These are phyloP conservation scores for Agrocybe praecox DNA, from an alignment of 768 basidiomycete species.

Conservation along the genomic window DNA sequence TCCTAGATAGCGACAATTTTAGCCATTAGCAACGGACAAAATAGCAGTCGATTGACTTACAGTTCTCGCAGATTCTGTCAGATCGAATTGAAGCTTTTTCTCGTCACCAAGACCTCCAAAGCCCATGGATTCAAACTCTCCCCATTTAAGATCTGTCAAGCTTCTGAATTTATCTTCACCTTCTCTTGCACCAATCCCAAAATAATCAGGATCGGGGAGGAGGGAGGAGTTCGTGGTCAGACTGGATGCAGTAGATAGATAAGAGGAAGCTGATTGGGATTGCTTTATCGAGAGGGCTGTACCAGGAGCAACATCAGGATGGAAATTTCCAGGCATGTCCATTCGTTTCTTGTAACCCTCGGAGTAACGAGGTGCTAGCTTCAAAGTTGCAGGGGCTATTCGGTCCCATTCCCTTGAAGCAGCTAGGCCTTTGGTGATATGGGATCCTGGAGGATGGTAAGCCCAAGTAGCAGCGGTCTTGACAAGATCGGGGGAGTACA, in stretches of 20 bases:
- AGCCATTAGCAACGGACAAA: slow-evolving; percentile 1
- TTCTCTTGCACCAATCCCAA: slow-evolving; percentile 38
- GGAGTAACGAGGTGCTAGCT: slow-evolving; percentile 67
- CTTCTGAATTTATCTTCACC: slow-evolving; percentile 77
- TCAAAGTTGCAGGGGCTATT: slow-evolving; percentile 64
- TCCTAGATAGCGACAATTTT: slow-evolving; percentile 40
- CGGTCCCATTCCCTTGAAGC: slow-evolving; percentile 78
- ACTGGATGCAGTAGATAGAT: slow-evolving; percentile 35
- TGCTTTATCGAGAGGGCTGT: slow-evolving; percentile 28
- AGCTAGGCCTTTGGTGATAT: slow-evolving; percentile 45
- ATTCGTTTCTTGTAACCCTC: slow-evolving; percentile 79
- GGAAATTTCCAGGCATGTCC: slow-evolving; percentile 61
- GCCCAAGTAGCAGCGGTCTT: slow-evolving; percentile 58
- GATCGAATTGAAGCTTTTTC: slow-evolving; percentile 88
- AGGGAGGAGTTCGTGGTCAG: slow-evolving; percentile 19
- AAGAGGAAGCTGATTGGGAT: slow-evolving; percentile 45
- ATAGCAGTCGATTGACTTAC: slow-evolving; percentile 30
- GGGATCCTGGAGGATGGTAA: slow-evolving; percentile 25
- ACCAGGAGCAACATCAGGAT: slow-evolving; percentile 50
- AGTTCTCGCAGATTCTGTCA: slow-evolving; percentile 84
- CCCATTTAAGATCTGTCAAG: slow-evolving; percentile 88
- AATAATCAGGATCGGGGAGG: slow-evolving; percentile 36
- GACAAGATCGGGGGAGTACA: slow-evolving; percentile 88
- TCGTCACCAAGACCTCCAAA: slow-evolving; percentile 63
- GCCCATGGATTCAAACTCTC: slow-evolving; percentile 85